These are phyloP conservation scores for Nothophoma quercina DNA, from an alignment of 2,329 filamentous ascomycete species.

Conservation along the genomic window DNA sequence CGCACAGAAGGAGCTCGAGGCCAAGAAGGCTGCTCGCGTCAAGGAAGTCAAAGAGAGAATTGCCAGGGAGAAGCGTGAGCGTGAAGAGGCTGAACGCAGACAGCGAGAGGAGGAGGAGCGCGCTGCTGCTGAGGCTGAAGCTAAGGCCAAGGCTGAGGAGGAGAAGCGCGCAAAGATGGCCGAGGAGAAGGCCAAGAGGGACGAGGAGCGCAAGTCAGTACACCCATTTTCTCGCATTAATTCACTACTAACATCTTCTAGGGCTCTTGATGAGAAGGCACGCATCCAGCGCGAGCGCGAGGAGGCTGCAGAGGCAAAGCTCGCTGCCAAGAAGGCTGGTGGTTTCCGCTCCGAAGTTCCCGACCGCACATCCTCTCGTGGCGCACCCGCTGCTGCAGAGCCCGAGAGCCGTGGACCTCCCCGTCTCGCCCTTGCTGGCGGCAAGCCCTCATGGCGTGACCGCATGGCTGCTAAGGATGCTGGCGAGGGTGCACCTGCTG, in stretches of 20 bases:
- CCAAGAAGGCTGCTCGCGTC: conserved; percentile 85
- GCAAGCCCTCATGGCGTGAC: conserved; percentile 75
- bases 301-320: conserved; percentile 83
- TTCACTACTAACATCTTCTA: conserved; percentile 37
- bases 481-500: conserved; percentile 40
- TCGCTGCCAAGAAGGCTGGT: conserved; percentile 65
- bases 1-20: conserved; percentile 91
- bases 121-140: conserved; percentile 80
- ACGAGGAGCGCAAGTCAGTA: conserved; percentile 66
- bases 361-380: conserved; percentile 43
- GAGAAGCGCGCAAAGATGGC: conserved; percentile 76
- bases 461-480: conserved; percentile 65
- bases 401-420: conserved; percentile 60
- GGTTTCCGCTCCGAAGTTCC: conserved; percentile 50
- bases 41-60: conserved; percentile 87
- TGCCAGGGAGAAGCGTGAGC: conserved; percentile 82
- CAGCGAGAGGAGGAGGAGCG: conserved; percentile 87
- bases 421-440: conserved; percentile 67
- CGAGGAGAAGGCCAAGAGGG: conserved; percentile 71
- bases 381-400: conserved; percentile 16
- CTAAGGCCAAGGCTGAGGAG: conserved; percentile 80
- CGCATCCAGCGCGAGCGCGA: conserved; percentile 79
- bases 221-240: background rate
- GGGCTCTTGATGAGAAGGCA: conserved; percentile 69
- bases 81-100: conserved; percentile 81